Base-by-base conservation (phyloP, 2,329 filamentous ascomycete species). In the Colletotrichum viniferum region DNA sequence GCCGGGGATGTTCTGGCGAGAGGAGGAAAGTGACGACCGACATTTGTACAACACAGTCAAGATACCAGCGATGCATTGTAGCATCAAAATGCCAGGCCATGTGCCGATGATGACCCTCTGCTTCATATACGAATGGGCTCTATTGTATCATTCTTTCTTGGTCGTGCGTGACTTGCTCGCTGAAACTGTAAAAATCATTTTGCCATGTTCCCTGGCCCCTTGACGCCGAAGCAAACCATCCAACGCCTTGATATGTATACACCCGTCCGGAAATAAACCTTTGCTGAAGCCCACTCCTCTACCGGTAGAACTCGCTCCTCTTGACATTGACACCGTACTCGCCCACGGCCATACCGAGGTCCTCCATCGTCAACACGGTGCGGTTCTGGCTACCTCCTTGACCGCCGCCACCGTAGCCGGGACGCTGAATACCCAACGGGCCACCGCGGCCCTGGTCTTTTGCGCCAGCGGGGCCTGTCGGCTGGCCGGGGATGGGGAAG, bases 311-410 rank as follows among this genome's bases (percentile, higher is more conserved):
- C 87, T 99, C 97, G 82, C 96, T 96, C 78, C 97, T 91, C 91
- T 98, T 98, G 69, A 98, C 94, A 83, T 98, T 99, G 68, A 99
- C 96, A 2, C 97, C 97, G 83, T 98, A 99, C 88, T 99, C 97
- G 36, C 95, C 95, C 34, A 98, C 96, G 2, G 97, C 97, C 96
- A 98, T 98, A 18, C 97, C 97, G 80, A 99, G 85, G 84, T 99
- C 97, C 86, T 99, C 97, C 97, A 99, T 98, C 1, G 97, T 98
- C 77, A 99, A 88, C 71, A 99, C 96, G 21, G 97, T 98, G 77
- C 96, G 90, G 78, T 97, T 98, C 86, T 97, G 95, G 71, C 93
- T 94, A 2, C 95, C 95, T 32, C 96, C 96, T 81, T 96, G 95
- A 0, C 96, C 96, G 79, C 96, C 96, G 77, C 96, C 97, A 18